Base-by-base conservation (phyloP, 1,139 yeast genomes). In the Blastobotrys proliferans region DNA sequence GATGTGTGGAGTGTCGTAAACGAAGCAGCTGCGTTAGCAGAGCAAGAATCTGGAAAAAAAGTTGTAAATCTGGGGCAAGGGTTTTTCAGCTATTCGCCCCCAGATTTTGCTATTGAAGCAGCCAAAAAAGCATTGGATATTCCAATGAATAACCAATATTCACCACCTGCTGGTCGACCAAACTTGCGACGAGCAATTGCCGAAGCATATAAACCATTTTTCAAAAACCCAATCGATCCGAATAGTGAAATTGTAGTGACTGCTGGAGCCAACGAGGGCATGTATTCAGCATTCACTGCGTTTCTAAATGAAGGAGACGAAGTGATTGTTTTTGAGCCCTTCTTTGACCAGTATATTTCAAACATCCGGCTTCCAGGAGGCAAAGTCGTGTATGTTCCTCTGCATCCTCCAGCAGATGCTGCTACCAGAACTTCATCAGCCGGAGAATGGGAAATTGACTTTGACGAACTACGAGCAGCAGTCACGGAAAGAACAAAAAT, bases 251-350 rank as follows among this genome's bases (percentile, higher is more conserved):
- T 92, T 35, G 78, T 83, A 46, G 81, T 90, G 40, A 86, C 97
- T 32, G 90, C 97, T 1, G 98, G 98, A 44, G 98, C 98, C 35
- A 92, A 92, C 57, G 97, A 92, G 66, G 98, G 97, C 32, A 84
- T 92, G 72, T 74, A 86, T 46, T 67, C 95, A 1, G 79, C 84
- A 3, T 81, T 90, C 61, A 83, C 88, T 48, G 98, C 94, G 0
- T 83, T 88, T 54, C 67, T 92, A 51, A 76, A 85, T 39, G 77
- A 81, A 1, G 97, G 94, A 14, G 98, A 92, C 60, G 98, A 92
- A 64, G 98, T 83, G 16, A 84, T 92, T 64, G 97, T 92, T n/a
- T 85, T 92, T 61, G 95, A 92, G 64, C 98, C 98, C 1, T 92
- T 87, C 62, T 92, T 92, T 61, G 98, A 92, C 60, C 98, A 92